Base-by-base conservation (phyloP, 2,329 filamentous ascomycete species). In the Botrytis fabae region DNA sequence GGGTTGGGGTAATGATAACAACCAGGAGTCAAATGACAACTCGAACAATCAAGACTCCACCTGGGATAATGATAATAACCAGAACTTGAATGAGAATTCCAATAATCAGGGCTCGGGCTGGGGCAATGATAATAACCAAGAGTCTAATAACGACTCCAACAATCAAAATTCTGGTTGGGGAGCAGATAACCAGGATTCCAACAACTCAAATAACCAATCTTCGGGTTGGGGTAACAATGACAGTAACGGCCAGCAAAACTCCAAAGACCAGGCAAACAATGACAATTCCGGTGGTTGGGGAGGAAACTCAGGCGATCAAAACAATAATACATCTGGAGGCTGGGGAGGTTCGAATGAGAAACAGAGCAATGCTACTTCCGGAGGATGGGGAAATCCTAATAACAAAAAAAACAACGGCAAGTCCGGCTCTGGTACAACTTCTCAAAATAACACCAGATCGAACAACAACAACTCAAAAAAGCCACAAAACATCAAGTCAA, bases 271-370 rank as follows among this genome's bases (percentile, higher is more conserved):
- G 72, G 6, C 20, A 40, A 71, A 38, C 6, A 72, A 71, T 20
- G 28, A 32, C n/a, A 62, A 74, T 28, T 32, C 69, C 2, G 74
- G 72, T 7, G 75, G 74, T 2, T 77, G 77, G 51, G 75, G 75
- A 44, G 40, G 38, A 40, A 38, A 54, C 2, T 28, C 64, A 10
- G 35, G 46, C 25, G 16, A 54, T 22, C 46, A 42, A 14, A 54
- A 54, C 6, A 57, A 57, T 28, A 28, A n/a, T 3, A 57, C 16
- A n/a, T 32, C 65, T 0, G 48, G 48, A 38, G 65, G 35, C 20
- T 68, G 65, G 65, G 35, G 65, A 68, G 38, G 22, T 46, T 44
- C 70, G 57, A 38, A 46, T 22, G 72, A 69, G 35, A 54, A 64
- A 54, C 28, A 61, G 32, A n/a, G 38, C 6, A 74, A 72, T 10